A percentile compares a stretch with the other conserved stretches of the same genome.
Conservation (phyloP, 441 rosid species). For the Arabidopsis hybrid region DNA sequence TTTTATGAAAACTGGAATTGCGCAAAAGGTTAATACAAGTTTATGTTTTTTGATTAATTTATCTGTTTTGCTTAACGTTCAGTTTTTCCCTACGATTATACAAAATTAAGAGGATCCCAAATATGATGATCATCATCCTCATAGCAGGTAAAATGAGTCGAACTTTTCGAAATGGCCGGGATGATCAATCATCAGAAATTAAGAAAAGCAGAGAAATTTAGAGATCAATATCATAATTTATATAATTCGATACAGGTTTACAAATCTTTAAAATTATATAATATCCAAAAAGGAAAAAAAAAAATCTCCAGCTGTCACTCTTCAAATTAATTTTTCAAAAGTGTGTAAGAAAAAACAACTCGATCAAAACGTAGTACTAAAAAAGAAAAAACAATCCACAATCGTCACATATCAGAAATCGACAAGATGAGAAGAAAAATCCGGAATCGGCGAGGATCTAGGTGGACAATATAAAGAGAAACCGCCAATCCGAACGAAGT, state of each 20-base stretch:
- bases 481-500: slow-evolving; percentile 23
- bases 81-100: neutral
- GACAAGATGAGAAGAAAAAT: slow-evolving; percentile 35
- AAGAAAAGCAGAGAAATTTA: too few species aligned
- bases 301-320: slow-evolving; percentile 1
- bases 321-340: neutral
- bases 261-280: neutral
- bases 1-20: too few species aligned
- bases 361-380: neutral
- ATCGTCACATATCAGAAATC: slow-evolving; percentile 17
- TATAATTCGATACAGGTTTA: slow-evolving; percentile 8
- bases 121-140: neutral
- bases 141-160: neutral
- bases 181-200: neutral
- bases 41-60: neutral
- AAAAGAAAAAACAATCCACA: neutral
- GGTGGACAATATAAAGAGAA: slow-evolving; percentile 31
- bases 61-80: neutral
- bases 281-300: neutral
- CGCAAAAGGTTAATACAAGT: too few species aligned
- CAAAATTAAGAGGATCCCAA: neutral
- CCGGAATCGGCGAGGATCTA: slow-evolving; percentile 26
- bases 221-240: neutral
- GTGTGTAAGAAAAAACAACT: neutral
- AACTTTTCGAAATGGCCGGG: neutral